Evolutionary conservation across 2,329 filamentous ascomycete species (phyloP), one percentile per base, ranked within the genome.

Genomic region (Zasmidium angulare): DNA sequence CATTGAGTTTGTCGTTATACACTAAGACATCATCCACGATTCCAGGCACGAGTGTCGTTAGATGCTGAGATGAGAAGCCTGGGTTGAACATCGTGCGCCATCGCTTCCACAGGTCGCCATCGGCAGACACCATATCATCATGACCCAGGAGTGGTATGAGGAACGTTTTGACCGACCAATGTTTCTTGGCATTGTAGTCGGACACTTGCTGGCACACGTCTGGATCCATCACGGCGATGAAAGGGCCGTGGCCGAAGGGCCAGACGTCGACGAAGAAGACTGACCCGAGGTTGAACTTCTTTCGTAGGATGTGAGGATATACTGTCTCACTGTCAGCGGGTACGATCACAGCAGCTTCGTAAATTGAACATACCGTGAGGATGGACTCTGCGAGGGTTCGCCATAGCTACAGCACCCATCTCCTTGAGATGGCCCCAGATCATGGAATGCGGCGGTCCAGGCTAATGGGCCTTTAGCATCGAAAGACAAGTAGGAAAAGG

Each of bases 31-130:
- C 69, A 19, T 76, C 75, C 2, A 78, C 72, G 11, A 78, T 75
- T 6, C 61, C 58, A 0, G 76, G 75, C 1, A 74, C 71, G 24
- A 77, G 70, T 6, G 71, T 71, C 66, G 76, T 74, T 6, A 78
- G 66, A 62, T 78, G 75, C 17, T 72, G 63, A 9, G 69, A 61
- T 0, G 70, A 70, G 56, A 79, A 78, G 6, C 74, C 76, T 3
- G 76, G 76, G 48, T 78, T 78, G 70, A 79, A 79, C 17, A 75
- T 73, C 24, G 59, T 64, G 49, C 77, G 68, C 76, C 76, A 78
- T 50, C 72, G 75, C 66, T 78, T 79, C 77, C 78, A 79, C 7
- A 64, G 46, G 2, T 69, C 61, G 0, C 76, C 76, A 48, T 77
- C 72, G 21, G 69, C 68, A 1, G 68, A 68, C 0, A 79, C 61